Percentiles rank a stretch among this genome's conserved stretches.
phyloP scores from a whole-genome alignment of 164 flowering plant genomes.

The Kalanchoe fedtschenkoi region DNA sequence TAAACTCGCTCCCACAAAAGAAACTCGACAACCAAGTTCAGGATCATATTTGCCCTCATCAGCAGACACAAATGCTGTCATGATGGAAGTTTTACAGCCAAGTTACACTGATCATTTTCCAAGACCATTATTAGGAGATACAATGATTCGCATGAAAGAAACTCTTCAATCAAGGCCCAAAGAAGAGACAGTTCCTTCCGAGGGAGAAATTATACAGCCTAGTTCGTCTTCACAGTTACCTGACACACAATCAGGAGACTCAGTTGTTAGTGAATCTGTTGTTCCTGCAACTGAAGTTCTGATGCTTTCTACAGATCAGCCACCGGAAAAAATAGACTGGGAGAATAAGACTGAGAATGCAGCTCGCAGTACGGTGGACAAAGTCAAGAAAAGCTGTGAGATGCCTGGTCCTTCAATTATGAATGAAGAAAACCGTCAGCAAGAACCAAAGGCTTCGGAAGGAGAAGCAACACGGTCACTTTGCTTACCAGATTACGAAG shows the following conservation, averaged over 20 bases:
- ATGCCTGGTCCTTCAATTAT: background rate
- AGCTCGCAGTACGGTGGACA: constrained; percentile 14
- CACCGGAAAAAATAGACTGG: constrained; percentile 9
- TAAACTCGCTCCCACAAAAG: background rate
- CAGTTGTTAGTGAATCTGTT: constrained; percentile 8
- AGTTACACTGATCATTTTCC: background rate
- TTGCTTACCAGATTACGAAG: constrained; percentile 20
- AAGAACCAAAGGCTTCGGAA: constrained; percentile 10
- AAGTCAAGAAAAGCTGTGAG: constrained; percentile 6
- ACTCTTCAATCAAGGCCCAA: background rate
- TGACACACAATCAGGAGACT: constrained; percentile 11
- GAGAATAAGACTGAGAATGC: constrained; percentile 16
- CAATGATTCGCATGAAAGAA: background rate
- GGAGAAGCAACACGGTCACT: constrained; percentile 23
- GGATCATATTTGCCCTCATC: background rate
- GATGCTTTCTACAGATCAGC: constrained; percentile 9
- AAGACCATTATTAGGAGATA: background rate
- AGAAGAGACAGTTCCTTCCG: background rate
- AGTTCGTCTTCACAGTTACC: constrained; percentile 9
- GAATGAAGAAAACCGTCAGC: constrained; percentile 1
- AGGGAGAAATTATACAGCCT: constrained; percentile 15
- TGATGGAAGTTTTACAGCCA: background rate
- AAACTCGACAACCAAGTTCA: background rate
- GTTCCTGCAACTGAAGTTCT: constrained; percentile 6
- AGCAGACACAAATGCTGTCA: background rate